Evolutionary conservation across 225 moss, liverwort and hornwort species (phyloP), one percentile per base, ranked within the genome.

Genomic region (Asterella californica): DNA sequence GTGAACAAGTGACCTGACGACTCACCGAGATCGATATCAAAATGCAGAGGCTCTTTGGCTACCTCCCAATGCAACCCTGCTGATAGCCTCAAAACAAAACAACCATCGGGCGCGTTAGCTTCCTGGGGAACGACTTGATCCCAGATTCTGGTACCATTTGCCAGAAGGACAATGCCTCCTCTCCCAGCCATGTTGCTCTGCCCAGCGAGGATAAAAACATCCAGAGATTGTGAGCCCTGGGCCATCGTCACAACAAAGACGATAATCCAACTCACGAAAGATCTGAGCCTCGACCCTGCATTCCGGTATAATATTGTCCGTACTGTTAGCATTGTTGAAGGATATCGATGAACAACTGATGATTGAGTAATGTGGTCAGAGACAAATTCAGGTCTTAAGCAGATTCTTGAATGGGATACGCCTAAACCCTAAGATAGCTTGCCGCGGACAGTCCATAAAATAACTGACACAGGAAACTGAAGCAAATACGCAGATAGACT

Each of bases 151-250:
- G 69, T 70, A 67, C 87, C 80, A 9, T 70, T 68, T 57, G 52
- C 65, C 57, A 70, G 27, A 54, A 50, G 64, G 36, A 62, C 78
- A n/a, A 91, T 53, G n/a, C 93, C 93, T 52, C 93, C 93, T 36
- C 93, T 88, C 45, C 93, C 93, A 15, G 91, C 85, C 93, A 93
- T 93, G 66, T 93, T 93, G 87, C 93, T 93, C 87, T 93, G 93
- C 50, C 93, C 93, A 42, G 90, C 84, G 73, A 93, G 82, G 68
- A 93, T 84, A 80, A 93, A 89, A 30, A 90, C 85, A 81, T 93
- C 93, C 79, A 90, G 71, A 73, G 60, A 42, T 37, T 54, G 33
- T 21, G 59, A 15, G 61, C 42, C 47, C 18, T 68, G 9, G 24
- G 21, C 60, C 79, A 79, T 79, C 11, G 33, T 36, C 21, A 70